Evolutionary conservation across 495 filamentous ascomycete genomes (phyloP).

Genomic region (Hypoxylon perforatum): DNA sequence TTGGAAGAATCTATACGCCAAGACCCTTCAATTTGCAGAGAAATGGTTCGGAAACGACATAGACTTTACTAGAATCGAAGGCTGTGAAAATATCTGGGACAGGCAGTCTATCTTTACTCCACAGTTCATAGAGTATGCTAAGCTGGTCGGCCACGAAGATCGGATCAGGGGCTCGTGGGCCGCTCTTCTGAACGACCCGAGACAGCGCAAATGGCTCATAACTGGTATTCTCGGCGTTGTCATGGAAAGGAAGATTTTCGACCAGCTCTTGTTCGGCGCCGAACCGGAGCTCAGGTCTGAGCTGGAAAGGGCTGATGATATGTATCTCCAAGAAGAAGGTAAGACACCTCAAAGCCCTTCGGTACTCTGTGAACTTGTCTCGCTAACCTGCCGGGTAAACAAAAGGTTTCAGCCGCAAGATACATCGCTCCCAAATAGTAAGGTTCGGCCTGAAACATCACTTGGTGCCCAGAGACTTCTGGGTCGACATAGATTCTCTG

Average conservation of each 20-base stretch:
- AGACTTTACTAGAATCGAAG: slow-evolving; percentile 8
- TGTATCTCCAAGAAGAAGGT: slow-evolving; percentile 54
- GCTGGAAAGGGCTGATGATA: slow-evolving; percentile 49
- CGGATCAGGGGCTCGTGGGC: slow-evolving; percentile 53
- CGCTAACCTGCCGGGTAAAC: slow-evolving; percentile 5
- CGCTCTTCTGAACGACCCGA: slow-evolving; percentile 44
- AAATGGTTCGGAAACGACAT: slow-evolving; percentile 36
- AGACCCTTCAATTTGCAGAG: slow-evolving; percentile 21
- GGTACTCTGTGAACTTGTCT: not conserved
- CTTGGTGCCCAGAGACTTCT: slow-evolving; percentile 55
- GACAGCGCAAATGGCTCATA: slow-evolving; percentile 53
- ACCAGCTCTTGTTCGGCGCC: slow-evolving; percentile 58
- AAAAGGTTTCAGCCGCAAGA: slow-evolving; percentile 57
- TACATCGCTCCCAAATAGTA: slow-evolving; percentile 44
- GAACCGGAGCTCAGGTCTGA: slow-evolving; percentile 37
- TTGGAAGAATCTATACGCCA: slow-evolving; percentile 27
- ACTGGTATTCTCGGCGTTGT: slow-evolving; percentile 55
- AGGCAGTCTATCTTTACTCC: slow-evolving; percentile 29
- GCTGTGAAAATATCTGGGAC: slow-evolving; percentile 22
- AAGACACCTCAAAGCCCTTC: slow-evolving; percentile 15
- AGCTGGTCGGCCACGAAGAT: slow-evolving; percentile 52
- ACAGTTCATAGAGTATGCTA: slow-evolving; percentile 51
- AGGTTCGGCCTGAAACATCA: slow-evolving; percentile 40
- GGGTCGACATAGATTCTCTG: slow-evolving; percentile 51
- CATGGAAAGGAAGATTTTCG: slow-evolving; percentile 56